phyloP scores from a whole-genome alignment of 2,329 filamentous ascomycete species.

The Cordyceps fumosorosea region DNA sequence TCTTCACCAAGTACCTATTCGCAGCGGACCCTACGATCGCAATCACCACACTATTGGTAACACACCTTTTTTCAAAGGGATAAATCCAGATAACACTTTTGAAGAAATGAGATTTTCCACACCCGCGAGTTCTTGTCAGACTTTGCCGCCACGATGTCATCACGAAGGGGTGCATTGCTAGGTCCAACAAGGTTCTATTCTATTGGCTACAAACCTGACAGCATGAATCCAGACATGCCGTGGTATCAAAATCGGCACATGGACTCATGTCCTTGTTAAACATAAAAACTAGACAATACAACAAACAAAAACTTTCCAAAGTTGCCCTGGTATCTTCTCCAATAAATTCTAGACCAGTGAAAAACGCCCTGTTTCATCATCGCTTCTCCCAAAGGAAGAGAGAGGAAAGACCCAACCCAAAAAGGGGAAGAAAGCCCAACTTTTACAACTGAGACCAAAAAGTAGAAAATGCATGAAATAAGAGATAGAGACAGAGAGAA shows the following conservation, averaged over 20 bases:
- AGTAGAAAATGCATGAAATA: neutral
- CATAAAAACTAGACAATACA: neutral
- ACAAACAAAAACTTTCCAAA: neutral
- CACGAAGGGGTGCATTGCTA: too few relatives aligned
- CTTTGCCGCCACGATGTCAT: too few relatives aligned
- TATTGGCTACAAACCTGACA: too few relatives aligned
- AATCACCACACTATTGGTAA: too few relatives aligned
- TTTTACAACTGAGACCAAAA: neutral
- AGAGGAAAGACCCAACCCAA: neutral
- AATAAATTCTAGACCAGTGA: neutral
- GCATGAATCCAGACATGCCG: too few relatives aligned
- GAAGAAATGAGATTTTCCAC: too few relatives aligned
- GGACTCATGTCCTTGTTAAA: neutral
- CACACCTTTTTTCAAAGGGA: too few relatives aligned
- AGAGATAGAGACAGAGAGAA: neutral
- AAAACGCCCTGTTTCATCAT: conserved; percentile 1
- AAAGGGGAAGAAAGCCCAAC: neutral
- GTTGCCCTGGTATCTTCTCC: conserved; percentile 5
- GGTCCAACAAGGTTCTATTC: too few relatives aligned
- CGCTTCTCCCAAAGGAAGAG: neutral
- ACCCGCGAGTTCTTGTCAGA: neutral
- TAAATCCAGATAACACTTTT: too few relatives aligned
- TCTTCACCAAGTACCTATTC: too few relatives aligned
- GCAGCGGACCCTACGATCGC: too few relatives aligned
- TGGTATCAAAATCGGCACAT: too few relatives aligned